These are phyloP conservation scores for Colletotrichum sp. DNA, from an alignment of 2,329 filamentous ascomycete genomes.

Conservation along the genomic window DNA sequence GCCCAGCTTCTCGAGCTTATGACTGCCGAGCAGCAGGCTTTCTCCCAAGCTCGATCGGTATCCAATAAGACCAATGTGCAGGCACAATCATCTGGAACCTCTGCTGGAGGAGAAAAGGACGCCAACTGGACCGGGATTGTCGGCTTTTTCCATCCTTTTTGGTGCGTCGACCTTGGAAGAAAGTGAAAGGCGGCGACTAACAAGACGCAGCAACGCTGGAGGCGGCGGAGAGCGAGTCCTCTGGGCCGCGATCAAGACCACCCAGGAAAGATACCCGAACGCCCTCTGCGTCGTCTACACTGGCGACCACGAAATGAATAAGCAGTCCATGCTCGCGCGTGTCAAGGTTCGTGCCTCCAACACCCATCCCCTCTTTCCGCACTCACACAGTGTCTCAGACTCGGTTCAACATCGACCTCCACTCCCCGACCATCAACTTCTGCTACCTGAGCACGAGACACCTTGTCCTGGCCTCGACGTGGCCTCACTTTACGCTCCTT, in stretches of 20 bases:
- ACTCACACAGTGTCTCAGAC: constrained; percentile 51
- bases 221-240: constrained; percentile 95
- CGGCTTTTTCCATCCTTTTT: constrained; percentile 98
- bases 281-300: constrained; percentile 94
- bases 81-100: constrained; percentile 1
- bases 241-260: constrained; percentile 93
- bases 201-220: constrained; percentile 77
- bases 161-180: constrained; percentile 56
- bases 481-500: constrained; percentile 89
- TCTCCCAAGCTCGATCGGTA: constrained; percentile 27
- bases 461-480: constrained; percentile 85
- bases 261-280: constrained; percentile 85
- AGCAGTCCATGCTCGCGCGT: constrained; percentile 76
- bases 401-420: constrained; percentile 90
- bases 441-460: constrained; percentile 88
- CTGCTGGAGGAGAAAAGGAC: constrained; percentile 46
- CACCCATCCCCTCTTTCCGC: neutral
- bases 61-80: constrained; percentile 59
- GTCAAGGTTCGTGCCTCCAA: constrained; percentile 64
- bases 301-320: constrained; percentile 88
- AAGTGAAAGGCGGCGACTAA: constrained; percentile 6
- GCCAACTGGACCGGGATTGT: constrained; percentile 83
- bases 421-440: constrained; percentile 83
- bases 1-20: constrained; percentile 60
- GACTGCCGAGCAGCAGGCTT: constrained; percentile 45